Evolutionary conservation across 345 rosid genomes (phyloP), one percentile per base, ranked within the genome.

Genomic region (Hibiscus syriacus): DNA sequence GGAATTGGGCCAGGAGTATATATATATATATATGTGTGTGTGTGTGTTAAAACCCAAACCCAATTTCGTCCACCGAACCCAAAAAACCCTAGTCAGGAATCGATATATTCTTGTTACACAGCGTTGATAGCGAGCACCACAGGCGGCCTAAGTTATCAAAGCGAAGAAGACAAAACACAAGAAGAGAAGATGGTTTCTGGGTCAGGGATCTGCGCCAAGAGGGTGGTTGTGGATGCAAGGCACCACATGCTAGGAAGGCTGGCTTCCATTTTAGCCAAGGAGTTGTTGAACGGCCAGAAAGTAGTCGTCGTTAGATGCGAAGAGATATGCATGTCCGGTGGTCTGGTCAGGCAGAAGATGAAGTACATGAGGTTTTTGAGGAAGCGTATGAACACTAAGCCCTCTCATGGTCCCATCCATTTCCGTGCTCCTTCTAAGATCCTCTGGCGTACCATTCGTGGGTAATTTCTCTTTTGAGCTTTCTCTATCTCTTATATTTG

Each of bases 401-500:
- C 56, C 2, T 52, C 56, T 10, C 56, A 52, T 52, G 56, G 56
- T 4, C 56, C 56, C 14, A 52, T 52, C 14, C 56, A 52, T 22
- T 52, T 52, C 23, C 56, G 56, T 22, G 56, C 56, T 10, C 56
- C 56, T 10, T 22, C 56, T 52, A 52, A 52, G 56, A 52, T 52
- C 16, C 56, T 52, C 27, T 52, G 56, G 56, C 56, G 56, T 10
- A 52, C 56, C 56, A 52, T 52, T 52, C 56, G 56, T 52, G 56
- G 56, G 56, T 52, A 52, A 20, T 10, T 22, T 52, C 5, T 52
- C 14, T n/a, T 5, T 5, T 48, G n/a, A n/a, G n/a, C 6, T 48
- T 48, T 16, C 6, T 0, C 16, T 16, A n/a, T n/a, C n/a, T n/a
- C n/a, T n/a, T n/a, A n/a, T n/a, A n/a, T n/a, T n/a, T n/a, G n/a